phyloP scores from a whole-genome alignment of 148 eudicot species.

The Vaccinium macrocarpon region DNA sequence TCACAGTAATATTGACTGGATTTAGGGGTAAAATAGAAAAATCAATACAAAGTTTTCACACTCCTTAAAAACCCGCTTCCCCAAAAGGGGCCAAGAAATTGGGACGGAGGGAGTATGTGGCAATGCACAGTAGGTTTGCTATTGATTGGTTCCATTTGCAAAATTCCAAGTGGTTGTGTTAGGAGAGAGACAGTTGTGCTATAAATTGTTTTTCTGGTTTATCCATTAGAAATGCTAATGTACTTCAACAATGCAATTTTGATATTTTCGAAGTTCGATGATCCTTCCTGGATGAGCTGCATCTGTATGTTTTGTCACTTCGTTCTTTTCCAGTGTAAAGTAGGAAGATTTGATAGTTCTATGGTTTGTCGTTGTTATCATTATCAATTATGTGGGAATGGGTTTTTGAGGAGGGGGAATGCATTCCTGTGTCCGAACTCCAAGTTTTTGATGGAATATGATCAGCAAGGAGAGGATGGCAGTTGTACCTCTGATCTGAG shows the following conservation, averaged over 20 bases:
- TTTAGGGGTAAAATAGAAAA: too few species aligned
- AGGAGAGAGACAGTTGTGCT: background rate
- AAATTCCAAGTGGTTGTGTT: background rate
- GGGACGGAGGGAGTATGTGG: too few species aligned
- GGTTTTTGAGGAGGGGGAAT: background rate
- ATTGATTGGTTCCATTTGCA: background rate
- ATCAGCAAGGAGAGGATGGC: background rate
- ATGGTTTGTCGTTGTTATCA: background rate
- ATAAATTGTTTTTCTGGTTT: background rate
- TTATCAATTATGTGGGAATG: background rate
- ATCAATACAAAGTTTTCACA: too few species aligned
- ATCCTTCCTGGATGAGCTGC: background rate
- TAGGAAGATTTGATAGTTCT: background rate
- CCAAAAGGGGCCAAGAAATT: too few species aligned
- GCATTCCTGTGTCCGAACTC: background rate
- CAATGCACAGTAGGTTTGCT: background rate
- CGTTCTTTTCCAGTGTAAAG: background rate
- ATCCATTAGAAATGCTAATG: background rate
- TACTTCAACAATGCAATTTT: background rate
- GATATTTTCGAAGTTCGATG: background rate
- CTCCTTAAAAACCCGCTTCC: too few species aligned
- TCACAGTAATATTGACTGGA: too few species aligned
- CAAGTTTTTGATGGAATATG: background rate
- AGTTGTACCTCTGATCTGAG: background rate
- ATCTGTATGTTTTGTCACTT: background rate